Base-by-base conservation (phyloP, 805 yeast genomes). In the Blastobotrys robertii region DNA sequence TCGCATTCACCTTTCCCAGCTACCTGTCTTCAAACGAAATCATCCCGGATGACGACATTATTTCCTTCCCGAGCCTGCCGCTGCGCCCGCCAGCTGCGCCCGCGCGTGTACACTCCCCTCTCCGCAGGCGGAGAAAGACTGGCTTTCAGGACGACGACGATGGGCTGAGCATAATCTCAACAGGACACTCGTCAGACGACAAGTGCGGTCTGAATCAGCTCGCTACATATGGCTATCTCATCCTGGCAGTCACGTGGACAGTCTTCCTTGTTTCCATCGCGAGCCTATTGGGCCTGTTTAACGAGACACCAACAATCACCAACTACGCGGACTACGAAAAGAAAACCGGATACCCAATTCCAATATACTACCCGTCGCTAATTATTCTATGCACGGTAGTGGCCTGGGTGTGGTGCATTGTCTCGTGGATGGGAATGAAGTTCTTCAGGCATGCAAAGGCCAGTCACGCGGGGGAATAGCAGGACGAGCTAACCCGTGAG, bases 371-470 rank as follows among this genome's bases (percentile, higher is more conserved):
- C 47, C 57, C 64, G 1, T 50, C 62, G 6, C 54, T 67, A 1
- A 14, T 62, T 4, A 41, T 64, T 8, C 50, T 68, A 22, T 36
- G 60, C 9, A 63, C 67, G 4, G 67, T 64, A 7, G 57, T 63
- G 12, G 54, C 62, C 1, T 77, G 84, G 83, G 58, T 77, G 4
- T 84, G 94, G 94, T 76, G 87, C 34, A 62, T 77, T 8, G 63
- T 73, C 3, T 76, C 87, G 8, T 84, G 94, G 94, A 67, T 78
- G 37, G 88, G 92, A 31, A 69, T 84, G 72, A 84, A 84, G 59
- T 64, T 84, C 44, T 84, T 84, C 62, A 67, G 86, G 44, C 92
- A 84, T 56, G 81, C 92, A 15, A 81, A 77, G 51, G 86, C 86
- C 6, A 72, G 75, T 16, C 12, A 9, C 15, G 25, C 13, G 6